Base-by-base conservation (phyloP, 2,329 filamentous ascomycete species). In the Diplodia sapinea region DNA sequence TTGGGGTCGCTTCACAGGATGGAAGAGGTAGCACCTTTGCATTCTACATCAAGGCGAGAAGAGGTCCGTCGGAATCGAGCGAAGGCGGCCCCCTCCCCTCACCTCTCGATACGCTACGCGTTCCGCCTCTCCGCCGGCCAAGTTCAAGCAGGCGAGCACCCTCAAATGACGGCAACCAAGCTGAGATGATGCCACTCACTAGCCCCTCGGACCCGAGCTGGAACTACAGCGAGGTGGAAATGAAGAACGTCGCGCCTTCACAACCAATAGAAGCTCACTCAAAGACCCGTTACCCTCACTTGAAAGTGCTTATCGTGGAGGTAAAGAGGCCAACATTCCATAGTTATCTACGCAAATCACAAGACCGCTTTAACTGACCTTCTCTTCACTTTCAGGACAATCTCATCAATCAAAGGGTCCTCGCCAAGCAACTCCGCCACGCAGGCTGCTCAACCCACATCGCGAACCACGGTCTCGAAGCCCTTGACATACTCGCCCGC, bases 341-440 rank as follows among this genome's bases (percentile, higher is more conserved):
- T 20, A n/a, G n/a, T n/a, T 3, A 1, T 33, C 9, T 4, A 15
- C 11, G 33, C 38, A 3, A 3, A 38, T 31, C 4, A n/a, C 40
- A 12, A 1, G 8, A 11, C 9, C 36, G 36, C 36, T 13, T 38
- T 38, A 38, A 75, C 78, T 2, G 76, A 79, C 17, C 11, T 13
- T 36, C 11, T 2, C 33, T 36, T 36, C 33, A 36, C 31, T 33
- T 11, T 15, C 31, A 63, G 69, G 77, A 79, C 52, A 79, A 79
- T 38, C 64, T 77, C 7, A 72, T 79, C 26, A 79, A 79, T 59
- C 77, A 79, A 68, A 74, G 72, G 17, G 76, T 79, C 1, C 70
- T 78, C 0, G 69, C 72, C 17, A 74, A 75, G 64, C 76, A 78
- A 59, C 73, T 79, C 11, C 71, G 69, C 9, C 76, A 75, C 66